Base-by-base conservation (phyloP, 2,329 filamentous ascomycete genomes). In the Sordariomycetes sp. region DNA sequence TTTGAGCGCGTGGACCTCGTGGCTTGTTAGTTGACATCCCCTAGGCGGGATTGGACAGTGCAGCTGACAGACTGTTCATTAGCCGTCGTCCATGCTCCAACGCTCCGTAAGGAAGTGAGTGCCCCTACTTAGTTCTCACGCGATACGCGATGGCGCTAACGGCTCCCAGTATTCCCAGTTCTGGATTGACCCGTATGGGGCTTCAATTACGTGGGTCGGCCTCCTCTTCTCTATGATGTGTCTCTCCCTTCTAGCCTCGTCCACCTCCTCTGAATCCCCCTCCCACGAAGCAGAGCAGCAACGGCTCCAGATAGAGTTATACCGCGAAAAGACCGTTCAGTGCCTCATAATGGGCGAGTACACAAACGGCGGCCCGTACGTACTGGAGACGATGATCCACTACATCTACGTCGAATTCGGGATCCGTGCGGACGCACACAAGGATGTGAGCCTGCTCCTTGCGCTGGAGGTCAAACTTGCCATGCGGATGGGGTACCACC, bases 221-320 rank as follows among this genome's bases (percentile, higher is more conserved):
- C 66, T 79, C 1, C 62, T 79, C 0, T 79, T 74, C 62, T 70
- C 68, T 6, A 77, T 79, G 3, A 65, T 79, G 52, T 72, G 72
- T 55, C 66, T 78, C 7, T 69, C 75, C 1, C 62, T 64, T 6
- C 63, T 65, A 34, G 61, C 50, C 20, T 62, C 51, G 16, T 59
- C 43, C 32, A 59, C 55, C 24, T 54, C 32, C 12, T 52, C 32
- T n/a, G n/a, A n/a, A 8, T 55, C 62, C 14, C 52, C 63, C 8
- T 60, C 53, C 12, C 51, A 28, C 12, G 53, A 52, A 24, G 34
- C 37, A 4, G 57, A 53, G 20, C 52, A 59, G 46, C 52, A n/a
- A 20, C 28, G 11, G 32, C 35, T 57, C 20, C 32, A 57, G 18
- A 54, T 62, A 12, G 55, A 61, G 22, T 34, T 59, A 0, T 68